phyloP scores from a whole-genome alignment of 345 rosid species.

The Heritiera fomes region DNA sequence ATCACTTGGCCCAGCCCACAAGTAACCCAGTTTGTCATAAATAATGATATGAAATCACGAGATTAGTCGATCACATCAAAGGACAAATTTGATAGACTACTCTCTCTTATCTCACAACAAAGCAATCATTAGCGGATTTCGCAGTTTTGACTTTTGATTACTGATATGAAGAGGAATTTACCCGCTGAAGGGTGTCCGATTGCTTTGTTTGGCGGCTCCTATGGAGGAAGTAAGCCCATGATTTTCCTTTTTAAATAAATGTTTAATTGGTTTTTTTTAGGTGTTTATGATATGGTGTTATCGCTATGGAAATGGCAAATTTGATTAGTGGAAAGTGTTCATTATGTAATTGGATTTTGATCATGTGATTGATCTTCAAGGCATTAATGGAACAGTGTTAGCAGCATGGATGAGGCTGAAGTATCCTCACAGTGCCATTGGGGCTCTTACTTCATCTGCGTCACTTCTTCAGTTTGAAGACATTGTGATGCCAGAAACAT shows the following conservation, averaged over 20 bases:
- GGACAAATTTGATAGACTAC: slow-evolving; percentile 28
- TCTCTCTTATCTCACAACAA: slow-evolving; percentile 68
- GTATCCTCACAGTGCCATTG: slow-evolving; percentile 87
- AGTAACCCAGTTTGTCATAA: neutral
- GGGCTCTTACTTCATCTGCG: slow-evolving; percentile 92
- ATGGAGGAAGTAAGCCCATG: slow-evolving; percentile 82
- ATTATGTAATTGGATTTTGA: neutral
- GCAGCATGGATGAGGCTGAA: slow-evolving; percentile 99
- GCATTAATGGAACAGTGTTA: slow-evolving; percentile 60
- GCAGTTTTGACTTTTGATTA: slow-evolving; percentile 60
- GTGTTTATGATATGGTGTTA: neutral
- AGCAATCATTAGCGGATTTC: slow-evolving; percentile 94
- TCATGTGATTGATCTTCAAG: neutral
- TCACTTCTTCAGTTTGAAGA: slow-evolving; percentile 94
- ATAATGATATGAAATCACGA: neutral
- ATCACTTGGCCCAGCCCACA: neutral
- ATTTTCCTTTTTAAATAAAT: neutral
- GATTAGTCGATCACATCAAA: neutral
- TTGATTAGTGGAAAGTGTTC: neutral
- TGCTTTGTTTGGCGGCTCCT: slow-evolving; percentile 81
- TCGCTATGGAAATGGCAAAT: neutral
- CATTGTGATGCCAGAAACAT: slow-evolving; percentile 78
- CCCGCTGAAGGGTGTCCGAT: slow-evolving; percentile 88
- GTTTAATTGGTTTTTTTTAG: neutral
- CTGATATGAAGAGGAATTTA: slow-evolving; percentile 71